Evolutionary conservation across 2,329 filamentous ascomycete species (phyloP), one percentile per base, ranked within the genome.

Genomic region (Alternaria infectoria): DNA sequence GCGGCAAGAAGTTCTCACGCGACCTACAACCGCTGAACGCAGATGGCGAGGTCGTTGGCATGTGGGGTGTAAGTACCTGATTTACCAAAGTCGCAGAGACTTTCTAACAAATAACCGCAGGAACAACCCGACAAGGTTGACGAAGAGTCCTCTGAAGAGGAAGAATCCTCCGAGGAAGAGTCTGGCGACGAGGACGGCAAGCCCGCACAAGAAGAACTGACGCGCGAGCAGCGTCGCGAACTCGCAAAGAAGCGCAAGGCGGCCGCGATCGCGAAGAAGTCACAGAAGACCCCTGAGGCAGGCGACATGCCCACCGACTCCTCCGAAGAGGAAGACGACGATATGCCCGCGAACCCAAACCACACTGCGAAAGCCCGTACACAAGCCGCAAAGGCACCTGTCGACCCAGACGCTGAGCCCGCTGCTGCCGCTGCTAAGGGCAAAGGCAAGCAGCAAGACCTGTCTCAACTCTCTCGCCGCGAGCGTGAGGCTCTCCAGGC

Each of bases 1-100:
- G 95, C 67, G 96, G 96, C 77, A 97, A 97, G 83, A 91, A 97
- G 77, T 99, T 96, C 84, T 97, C 94, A 70, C 91, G 93, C 70
- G 90, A 97, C 80, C 89, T 98, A 50, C 90, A 92, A 80, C 94
- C 94, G 19, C 83, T 96, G 75, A 94, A 97, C 76, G 90, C 90
- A 71, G 92, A 98, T 77, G 96, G 95, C 72, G 96, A 96, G 76
- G 89, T 93, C 72, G 86, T 95, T 67, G 90, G 91, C 85, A 95
- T 97, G 87, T 97, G 95, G 92, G 89, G 87, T 78, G 88, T 89
- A 77, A 82, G 88, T 77, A 60, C 46, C 49, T 49, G 17, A 15
- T 23, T 4, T 32, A 13, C 28, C 32, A 10, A n/a, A 13, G 17
- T 11, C 40, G 7, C 28, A 57, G 44, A 12, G 19, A 61, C 5